Evolutionary conservation across 2,329 filamentous ascomycete genomes (phyloP).

Genomic region (Sporothrix humicola): DNA sequence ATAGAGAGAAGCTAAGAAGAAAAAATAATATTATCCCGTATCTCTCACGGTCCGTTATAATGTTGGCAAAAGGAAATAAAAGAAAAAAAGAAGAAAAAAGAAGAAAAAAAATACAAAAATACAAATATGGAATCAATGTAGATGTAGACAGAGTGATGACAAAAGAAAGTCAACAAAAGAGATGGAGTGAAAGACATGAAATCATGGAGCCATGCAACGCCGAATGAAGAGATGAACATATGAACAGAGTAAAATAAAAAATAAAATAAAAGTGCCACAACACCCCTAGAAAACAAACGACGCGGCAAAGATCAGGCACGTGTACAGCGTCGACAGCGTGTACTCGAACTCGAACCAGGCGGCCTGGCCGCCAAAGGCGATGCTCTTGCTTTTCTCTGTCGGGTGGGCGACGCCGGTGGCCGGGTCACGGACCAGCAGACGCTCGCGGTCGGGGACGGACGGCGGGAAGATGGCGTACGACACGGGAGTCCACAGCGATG

Average conservation of each 20-base stretch:
- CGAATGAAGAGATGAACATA: slow-evolving; percentile 18
- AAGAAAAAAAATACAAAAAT: slow-evolving; percentile 2
- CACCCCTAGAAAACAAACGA: slow-evolving; percentile 31
- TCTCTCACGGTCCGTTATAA: slow-evolving; percentile 9
- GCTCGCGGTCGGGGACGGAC: slow-evolving; percentile 61
- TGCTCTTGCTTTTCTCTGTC: slow-evolving; percentile 49
- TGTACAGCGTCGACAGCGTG: slow-evolving; percentile 57
- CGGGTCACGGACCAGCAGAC: slow-evolving; percentile 60
- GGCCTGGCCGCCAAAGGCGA: slow-evolving; percentile 58
- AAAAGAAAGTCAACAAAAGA: slow-evolving; percentile 2
- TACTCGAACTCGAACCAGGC: slow-evolving; percentile 64
- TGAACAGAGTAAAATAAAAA: background rate
- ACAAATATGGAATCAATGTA: background rate
- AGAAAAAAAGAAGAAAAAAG: background rate
- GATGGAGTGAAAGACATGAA: background rate
- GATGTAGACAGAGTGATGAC: background rate
- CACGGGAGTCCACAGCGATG: slow-evolving; percentile 63
- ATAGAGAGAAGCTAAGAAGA: background rate
- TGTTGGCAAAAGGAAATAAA: background rate
- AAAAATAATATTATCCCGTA: slow-evolving; percentile 20
- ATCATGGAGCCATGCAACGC: background rate
- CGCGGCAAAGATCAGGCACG: slow-evolving; percentile 55
- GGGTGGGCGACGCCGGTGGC: slow-evolving; percentile 60
- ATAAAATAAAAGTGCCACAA: background rate
- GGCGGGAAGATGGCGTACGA: slow-evolving; percentile 67